These are phyloP conservation scores for Saitozyma sp. DNA, from an alignment of 768 basidiomycete species.

Conservation along the genomic window DNA sequence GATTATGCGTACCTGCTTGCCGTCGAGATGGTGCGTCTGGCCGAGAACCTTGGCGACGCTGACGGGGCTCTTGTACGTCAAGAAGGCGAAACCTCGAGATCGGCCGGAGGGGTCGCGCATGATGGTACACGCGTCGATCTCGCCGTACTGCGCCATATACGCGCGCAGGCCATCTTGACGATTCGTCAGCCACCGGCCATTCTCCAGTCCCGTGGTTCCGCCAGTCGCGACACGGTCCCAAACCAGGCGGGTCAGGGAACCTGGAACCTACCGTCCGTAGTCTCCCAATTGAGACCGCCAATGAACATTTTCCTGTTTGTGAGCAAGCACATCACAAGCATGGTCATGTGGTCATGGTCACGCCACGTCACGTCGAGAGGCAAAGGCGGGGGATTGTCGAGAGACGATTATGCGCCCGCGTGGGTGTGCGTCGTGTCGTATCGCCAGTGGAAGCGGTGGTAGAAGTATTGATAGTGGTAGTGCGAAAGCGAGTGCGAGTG, in stretches of 20 bases:
- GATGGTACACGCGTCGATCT: constrained; percentile 95
- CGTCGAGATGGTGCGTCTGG: constrained; percentile 89
- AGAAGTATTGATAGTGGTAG: no score
- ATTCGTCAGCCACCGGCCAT: constrained; percentile 45
- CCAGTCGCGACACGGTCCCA: not conserved
- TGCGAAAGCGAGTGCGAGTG: no score
- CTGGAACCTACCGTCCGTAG: constrained; percentile 83
- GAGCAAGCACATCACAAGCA: constrained; percentile 1
- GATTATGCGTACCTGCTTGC: constrained; percentile 82
- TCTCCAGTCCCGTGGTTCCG: not conserved
- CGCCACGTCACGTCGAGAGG: no score
- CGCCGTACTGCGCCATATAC: constrained; percentile 94
- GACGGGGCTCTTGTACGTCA: constrained; percentile 90
- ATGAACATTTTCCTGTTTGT: constrained; percentile 95
- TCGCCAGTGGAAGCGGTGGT: no score
- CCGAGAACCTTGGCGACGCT: constrained; percentile 96
- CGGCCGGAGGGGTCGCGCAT: constrained; percentile 96
- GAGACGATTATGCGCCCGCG: no score
- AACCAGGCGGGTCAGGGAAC: not conserved
- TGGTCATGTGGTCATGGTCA: no score
- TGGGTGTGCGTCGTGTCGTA: no score
- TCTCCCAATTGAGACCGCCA: constrained; percentile 99
- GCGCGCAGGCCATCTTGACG: constrained; percentile 56
- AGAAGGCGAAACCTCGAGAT: constrained; percentile 94
- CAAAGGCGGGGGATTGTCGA: no score